phyloP scores from a whole-genome alignment of 306 rosid genomes.

The Cajanus cajan region DNA sequence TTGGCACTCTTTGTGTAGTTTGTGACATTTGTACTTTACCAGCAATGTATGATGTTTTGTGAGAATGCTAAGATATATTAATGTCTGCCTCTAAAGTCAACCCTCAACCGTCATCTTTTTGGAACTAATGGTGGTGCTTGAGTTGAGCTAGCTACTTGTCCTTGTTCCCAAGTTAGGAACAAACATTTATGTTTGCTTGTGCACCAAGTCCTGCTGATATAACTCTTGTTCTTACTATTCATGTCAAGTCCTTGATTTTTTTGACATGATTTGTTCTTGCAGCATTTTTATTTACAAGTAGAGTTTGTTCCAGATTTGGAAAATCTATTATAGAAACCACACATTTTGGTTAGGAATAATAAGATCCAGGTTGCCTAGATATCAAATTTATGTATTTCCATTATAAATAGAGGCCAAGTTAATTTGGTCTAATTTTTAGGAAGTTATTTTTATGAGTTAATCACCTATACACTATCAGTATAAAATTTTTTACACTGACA shows the following conservation, averaged over 20 bases:
- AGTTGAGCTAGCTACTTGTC: background rate
- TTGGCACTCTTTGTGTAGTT: background rate
- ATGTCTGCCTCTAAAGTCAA: slow-evolving; percentile 3
- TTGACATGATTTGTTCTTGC: background rate
- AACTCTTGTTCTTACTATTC: background rate
- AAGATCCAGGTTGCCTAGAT: background rate
- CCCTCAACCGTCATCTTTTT: background rate
- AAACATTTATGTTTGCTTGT: background rate
- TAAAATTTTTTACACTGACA: too few species aligned
- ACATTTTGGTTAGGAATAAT: background rate
- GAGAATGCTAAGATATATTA: background rate
- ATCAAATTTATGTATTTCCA: background rate
- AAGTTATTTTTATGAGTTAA: background rate
- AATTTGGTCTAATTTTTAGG: background rate
- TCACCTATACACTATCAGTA: too few species aligned
- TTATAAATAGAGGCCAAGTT: background rate
- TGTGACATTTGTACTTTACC: slow-evolving; percentile 1
- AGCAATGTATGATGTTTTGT: background rate
- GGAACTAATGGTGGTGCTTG: background rate
- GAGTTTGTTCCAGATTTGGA: background rate
- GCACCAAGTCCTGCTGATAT: background rate
- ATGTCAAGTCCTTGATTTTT: background rate
- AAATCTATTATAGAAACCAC: background rate
- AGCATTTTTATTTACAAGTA: background rate
- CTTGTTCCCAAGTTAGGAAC: slow-evolving; percentile 2